Evolutionary conservation across 1,284 basidiomycete species (phyloP), one percentile per base, ranked within the genome.

Genomic region (Rhizoctonia solani): DNA sequence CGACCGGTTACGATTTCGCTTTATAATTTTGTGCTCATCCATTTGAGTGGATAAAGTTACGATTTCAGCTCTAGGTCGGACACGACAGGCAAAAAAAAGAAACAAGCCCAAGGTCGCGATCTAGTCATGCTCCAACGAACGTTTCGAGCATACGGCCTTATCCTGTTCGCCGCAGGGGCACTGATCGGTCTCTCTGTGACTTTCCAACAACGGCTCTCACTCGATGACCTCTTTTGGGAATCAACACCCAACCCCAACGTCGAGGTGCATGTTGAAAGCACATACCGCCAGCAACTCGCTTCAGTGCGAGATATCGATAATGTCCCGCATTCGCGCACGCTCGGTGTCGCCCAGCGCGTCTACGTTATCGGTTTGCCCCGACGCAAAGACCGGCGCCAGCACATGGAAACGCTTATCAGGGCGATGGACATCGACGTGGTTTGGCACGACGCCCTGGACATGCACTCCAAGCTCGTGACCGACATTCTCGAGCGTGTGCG

Each of bases 301-400:
- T 21, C 34, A 4, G 47, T 71, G 11, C 70, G 69, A 19, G 56
- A 61, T 2, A 29, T 59, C 16, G 69, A 71, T 54, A 63, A 39
- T 16, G 44, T 30, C 4, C 47, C 69, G n/a, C 70, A 71, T 39
- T 69, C 70, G 32, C 66, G 59, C 9, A 69, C 70, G 3, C 68
- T 72, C 39, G 71, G 72, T n/a, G 67, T 73, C 32, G 72, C 72
- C 21, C 66, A 59, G 30, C 70, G 69, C 41, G 68, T 74, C 25
- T 73, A 72, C 65, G 73, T 72, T 34, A 71, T 74, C 44, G 70
- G 68, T 41, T 71, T 74, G 4, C 55, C 72, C 0, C 61, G 65
- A 23, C 68, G 73, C 11, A 41, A 39, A n/a, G 73, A 73, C 61
- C 42, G 73, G 27, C 70, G 73, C n/a, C 54, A 61, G 16, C 66